Percentiles rank a stretch among this genome's conserved stretches.
Conservation (phyloP, 23 red algal genomes). For the Pyropia yezoensis region DNA sequence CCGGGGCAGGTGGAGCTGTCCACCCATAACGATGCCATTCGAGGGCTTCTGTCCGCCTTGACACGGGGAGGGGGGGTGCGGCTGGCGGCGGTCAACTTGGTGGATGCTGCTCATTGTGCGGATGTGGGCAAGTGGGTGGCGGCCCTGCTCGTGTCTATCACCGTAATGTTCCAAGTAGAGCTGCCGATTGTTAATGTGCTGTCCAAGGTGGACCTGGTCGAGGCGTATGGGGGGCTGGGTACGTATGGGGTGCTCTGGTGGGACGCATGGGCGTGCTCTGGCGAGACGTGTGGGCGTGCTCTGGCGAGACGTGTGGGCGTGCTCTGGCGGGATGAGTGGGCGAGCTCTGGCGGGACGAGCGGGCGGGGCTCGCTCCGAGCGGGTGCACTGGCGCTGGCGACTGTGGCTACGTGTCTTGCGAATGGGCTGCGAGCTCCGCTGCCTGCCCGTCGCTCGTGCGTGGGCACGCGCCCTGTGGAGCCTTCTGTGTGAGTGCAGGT, state of each 20-base stretch:
- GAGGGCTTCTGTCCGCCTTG: conserved; percentile 34
- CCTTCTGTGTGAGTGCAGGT: too few relatives aligned
- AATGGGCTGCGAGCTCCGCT: neutral
- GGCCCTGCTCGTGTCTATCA: conserved; percentile 55
- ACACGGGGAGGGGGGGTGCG: conserved; percentile 15
- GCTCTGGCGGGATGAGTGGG: neutral
- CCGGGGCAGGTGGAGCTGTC: conserved; percentile 95
- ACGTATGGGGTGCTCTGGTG: conserved; percentile 1
- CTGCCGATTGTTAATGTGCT: conserved; percentile 89
- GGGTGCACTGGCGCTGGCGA: neutral
- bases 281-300: neutral
- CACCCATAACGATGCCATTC: conserved; percentile 71
- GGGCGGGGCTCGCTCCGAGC: neutral
- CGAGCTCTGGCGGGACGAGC: neutral
- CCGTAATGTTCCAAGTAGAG: conserved; percentile 82
- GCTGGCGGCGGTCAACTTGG: conserved; percentile 67
- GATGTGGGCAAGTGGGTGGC: conserved; percentile 74
- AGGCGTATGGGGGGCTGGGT: conserved; percentile 54
- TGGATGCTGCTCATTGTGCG: conserved; percentile 71
- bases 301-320: neutral
- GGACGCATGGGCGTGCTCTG: neutral
- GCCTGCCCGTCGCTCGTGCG: too few relatives aligned
- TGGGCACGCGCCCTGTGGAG: too few relatives aligned
- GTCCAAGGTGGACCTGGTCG: conserved; percentile 82
- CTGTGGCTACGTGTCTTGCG: neutral